Percentiles rank a stretch among this genome's conserved stretches.
These are phyloP conservation scores for Colletotrichum shisoi DNA, from an alignment of 2,329 filamentous ascomycete genomes.

Conservation along the genomic window DNA sequence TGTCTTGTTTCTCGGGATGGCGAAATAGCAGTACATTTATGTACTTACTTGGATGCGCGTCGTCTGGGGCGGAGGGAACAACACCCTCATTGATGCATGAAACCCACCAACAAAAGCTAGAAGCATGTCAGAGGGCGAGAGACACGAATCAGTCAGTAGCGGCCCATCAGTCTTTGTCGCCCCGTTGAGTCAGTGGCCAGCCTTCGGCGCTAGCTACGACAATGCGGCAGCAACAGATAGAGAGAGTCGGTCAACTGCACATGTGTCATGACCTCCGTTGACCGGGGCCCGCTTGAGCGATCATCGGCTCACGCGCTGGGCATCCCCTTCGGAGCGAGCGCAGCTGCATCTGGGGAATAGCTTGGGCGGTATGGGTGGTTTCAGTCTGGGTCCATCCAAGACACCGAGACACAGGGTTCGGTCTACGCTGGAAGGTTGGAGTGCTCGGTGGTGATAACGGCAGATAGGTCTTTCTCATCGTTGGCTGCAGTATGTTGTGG, in stretches of 20 bases:
- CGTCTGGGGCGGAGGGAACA: conserved; percentile 13
- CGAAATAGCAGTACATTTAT: conserved; percentile 11
- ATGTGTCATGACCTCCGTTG: conserved; percentile 32
- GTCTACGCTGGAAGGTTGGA: not conserved
- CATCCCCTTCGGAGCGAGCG: conserved; percentile 11
- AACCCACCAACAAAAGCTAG: conserved; percentile 36
- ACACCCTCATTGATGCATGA: conserved; percentile 37
- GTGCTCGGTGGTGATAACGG: conserved; percentile 2
- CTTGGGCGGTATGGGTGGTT: conserved; percentile 28
- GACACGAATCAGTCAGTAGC: conserved; percentile 34
- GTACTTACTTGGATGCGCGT: not conserved
- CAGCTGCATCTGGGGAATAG: conserved; percentile 34
- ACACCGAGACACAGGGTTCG: conserved; percentile 27
- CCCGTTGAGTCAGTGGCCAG: conserved; percentile 30
- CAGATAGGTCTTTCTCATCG: not conserved
- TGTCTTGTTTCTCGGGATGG: conserved; percentile 21
- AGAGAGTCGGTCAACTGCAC: conserved; percentile 26
- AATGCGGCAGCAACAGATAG: conserved; percentile 17
- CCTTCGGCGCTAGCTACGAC: conserved; percentile 17
- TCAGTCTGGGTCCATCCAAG: conserved; percentile 28
- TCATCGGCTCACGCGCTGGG: conserved; percentile 24
- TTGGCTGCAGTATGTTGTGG: not conserved
- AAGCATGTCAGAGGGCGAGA: not conserved
- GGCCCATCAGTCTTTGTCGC: conserved; percentile 21
- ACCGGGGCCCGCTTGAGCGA: conserved; percentile 32